Conservation (phyloP, 371 early-diverging fungal species). For the Phascolomyces articulosus region DNA sequence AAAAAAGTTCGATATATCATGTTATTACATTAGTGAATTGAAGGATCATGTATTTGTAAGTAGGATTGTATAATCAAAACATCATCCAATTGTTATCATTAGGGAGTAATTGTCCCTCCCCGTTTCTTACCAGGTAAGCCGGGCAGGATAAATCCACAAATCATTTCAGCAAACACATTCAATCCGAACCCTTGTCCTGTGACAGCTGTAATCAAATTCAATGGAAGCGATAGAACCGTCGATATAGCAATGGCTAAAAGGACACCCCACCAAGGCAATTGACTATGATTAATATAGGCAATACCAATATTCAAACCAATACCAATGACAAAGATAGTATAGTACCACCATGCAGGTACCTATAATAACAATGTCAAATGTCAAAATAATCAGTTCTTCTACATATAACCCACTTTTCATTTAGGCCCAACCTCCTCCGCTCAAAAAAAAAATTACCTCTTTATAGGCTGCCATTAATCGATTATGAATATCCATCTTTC, state of each 20-base stretch:
- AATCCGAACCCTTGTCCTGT: conserved; percentile 43
- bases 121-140: conserved; percentile 35
- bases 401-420: no score
- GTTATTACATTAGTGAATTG: no score
- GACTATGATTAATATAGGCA: conserved; percentile 57
- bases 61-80: no score
- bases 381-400: no score
- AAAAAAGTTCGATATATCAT: no score
- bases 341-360: conserved; percentile 83
- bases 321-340: conserved; percentile 58
- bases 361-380: conserved; percentile 52
- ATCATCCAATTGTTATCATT: no score
- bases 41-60: no score
- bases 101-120: not conserved
- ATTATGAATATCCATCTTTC: conserved; percentile 31
- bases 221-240: conserved; percentile 31
- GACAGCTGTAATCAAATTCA: conserved; percentile 42
- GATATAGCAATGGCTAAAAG: conserved; percentile 67
- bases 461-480: conserved; percentile 35
- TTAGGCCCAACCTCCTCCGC: no score
- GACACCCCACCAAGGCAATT: conserved; percentile 74
- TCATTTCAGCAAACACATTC: conserved; percentile 71
- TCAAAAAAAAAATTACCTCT: conserved; percentile 34
- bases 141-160: conserved; percentile 47
- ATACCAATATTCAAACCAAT: conserved; percentile 65